Evolutionary conservation across 192 early-diverging fungal species (phyloP), one percentile per base, ranked within the genome.

Genomic region (Dispira parvispora): DNA sequence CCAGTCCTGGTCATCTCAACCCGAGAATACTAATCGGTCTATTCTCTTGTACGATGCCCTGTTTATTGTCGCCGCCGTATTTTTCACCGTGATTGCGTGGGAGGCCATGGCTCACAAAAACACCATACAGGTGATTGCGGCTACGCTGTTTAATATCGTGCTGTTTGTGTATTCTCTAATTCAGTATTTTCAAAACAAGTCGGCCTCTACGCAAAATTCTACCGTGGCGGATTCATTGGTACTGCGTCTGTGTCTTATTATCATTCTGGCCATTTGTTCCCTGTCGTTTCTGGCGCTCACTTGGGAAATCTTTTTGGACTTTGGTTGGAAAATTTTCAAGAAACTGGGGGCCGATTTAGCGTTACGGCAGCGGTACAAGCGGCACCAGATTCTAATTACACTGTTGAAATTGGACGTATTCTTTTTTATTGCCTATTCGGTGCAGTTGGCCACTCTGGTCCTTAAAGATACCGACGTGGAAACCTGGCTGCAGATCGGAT

Each of bases 31-130:
- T 12, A 55, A 28, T 25, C 68, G 71, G 45, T 72, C 72, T 54
- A 74, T 77, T 50, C 70, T 77, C 64, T 88, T 92, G 21, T 96
- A 96, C 71, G 80, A 90, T 72, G 76, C 87, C 4, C 78, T 96
- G 42, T 96, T 92, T 67, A 89, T 90, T 26, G 74, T 89, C 4
- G 86, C 89, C 11, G 89, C 93, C 68, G 47, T 96, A 23, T 96
- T 92, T 67, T 82, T 84, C 57, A 75, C 91, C 28, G 80, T 82
- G 45, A 75, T 96, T 54, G 81, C 84, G 69, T 82, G 84, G 71
- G 92, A 96, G 75, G 92, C 92, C 20, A 86, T 96, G 52, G 86
- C 80, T 63, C 83, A 91, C 73, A 81, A 92, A 69, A 96, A 96
- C 74, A 90, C 91, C 23, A 92, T 96, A 64, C 91, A 96, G 66